Percentiles rank a stretch among this genome's conserved stretches.
Conservation (phyloP, 768 basidiomycete genomes). For the Rhizopogon vulgaris region DNA sequence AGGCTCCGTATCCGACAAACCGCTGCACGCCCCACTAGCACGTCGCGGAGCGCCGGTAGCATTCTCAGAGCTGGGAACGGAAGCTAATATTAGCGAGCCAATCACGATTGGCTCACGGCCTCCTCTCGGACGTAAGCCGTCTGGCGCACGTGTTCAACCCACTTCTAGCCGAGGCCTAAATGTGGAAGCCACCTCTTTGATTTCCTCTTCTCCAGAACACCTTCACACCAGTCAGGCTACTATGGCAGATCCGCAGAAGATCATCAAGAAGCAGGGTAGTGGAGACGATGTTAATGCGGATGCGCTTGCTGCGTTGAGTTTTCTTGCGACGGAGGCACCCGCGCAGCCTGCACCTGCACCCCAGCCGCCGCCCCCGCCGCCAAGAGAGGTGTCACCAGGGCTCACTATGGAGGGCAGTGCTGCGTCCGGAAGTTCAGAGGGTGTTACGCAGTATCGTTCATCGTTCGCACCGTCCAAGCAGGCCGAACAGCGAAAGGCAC, state of each 20-base stretch:
- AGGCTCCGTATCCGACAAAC: constrained; percentile 25
- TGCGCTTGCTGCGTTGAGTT: constrained; percentile 73
- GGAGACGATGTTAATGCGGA: constrained; percentile 55
- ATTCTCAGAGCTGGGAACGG: constrained; percentile 10
- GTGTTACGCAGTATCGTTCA: constrained; percentile 54
- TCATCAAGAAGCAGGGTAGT: constrained; percentile 15
- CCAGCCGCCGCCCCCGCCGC: constrained; percentile 21
- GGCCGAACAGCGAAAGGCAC: constrained; percentile 80
- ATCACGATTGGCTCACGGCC: constrained; percentile 32
- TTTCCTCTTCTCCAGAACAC: constrained; percentile 28
- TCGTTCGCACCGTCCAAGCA: constrained; percentile 86
- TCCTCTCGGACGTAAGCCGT: constrained; percentile 60
- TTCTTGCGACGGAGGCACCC: constrained; percentile 37
- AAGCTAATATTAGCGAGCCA: constrained; percentile 25
- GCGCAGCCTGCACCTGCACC: constrained; percentile 9
- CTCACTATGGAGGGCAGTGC: constrained; percentile 24
- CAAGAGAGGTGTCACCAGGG: constrained; percentile 23
- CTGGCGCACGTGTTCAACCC: constrained; percentile 71
- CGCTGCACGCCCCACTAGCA: constrained; percentile 14
- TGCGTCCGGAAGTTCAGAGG: constrained; percentile 18
- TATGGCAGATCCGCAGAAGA: constrained; percentile 19
- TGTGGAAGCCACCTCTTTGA: constrained; percentile 29
- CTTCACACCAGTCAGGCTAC: constrained; percentile 30
- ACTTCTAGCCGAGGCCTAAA: constrained; percentile 32
- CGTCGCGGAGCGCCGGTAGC: constrained; percentile 12